phyloP scores from a whole-genome alignment of 1,284 basidiomycete species.

The Irpex rosettiformis region DNA sequence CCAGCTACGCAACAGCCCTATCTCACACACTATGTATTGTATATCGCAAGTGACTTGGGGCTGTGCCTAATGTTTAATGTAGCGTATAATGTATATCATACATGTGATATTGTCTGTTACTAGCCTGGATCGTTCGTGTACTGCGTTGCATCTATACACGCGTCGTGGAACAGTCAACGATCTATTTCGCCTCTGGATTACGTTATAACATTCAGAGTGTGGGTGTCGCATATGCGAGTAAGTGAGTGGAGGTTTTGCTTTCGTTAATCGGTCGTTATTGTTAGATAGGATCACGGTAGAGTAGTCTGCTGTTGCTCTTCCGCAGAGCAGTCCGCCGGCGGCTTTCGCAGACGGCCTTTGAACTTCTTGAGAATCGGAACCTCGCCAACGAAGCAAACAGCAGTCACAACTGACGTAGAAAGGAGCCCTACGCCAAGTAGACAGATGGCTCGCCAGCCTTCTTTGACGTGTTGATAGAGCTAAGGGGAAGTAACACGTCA shows the following conservation, averaged over 20 bases:
- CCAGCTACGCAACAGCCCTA: slow-evolving; percentile 1
- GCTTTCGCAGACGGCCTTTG: not conserved
- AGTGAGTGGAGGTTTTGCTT: not conserved
- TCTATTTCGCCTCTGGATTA: not conserved
- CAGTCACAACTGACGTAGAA: slow-evolving; percentile 34
- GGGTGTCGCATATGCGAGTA: not conserved
- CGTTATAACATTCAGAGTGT: not conserved
- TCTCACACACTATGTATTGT: slow-evolving; percentile 5
- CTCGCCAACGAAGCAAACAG: slow-evolving; percentile 46
- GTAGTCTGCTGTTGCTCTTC: not conserved
- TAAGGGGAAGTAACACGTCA: slow-evolving; percentile 26
- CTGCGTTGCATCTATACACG: not conserved
- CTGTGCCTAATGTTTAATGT: not conserved
- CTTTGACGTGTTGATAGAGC: slow-evolving; percentile 51
- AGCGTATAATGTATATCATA: not conserved
- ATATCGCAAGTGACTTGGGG: slow-evolving; percentile 1
- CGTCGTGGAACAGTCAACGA: not conserved
- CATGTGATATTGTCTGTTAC: not conserved
- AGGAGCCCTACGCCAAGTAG: slow-evolving; percentile 43
- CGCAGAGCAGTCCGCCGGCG: not conserved
- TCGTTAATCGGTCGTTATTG: no score
- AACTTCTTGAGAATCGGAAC: slow-evolving; percentile 32
- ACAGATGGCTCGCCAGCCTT: slow-evolving; percentile 58
- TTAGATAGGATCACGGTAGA: no score
- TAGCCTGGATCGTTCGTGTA: not conserved